phyloP scores from a whole-genome alignment of 352 stramenopile genomes.

The Globisporangium cylindrosporum region DNA sequence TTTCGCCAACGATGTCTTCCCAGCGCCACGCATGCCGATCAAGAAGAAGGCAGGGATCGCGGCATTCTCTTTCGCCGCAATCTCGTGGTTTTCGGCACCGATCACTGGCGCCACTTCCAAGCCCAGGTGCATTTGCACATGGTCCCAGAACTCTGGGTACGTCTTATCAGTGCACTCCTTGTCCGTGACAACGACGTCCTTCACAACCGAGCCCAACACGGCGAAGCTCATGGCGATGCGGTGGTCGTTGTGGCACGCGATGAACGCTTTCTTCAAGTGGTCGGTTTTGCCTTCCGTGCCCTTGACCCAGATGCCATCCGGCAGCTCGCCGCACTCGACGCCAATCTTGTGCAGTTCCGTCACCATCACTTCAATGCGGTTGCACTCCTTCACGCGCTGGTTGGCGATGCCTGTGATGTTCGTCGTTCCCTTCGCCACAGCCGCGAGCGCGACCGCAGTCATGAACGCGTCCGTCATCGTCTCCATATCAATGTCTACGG shows the following conservation, averaged over 20 bases:
- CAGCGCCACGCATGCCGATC: slow-evolving; percentile 84
- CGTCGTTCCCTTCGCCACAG: slow-evolving; percentile 94
- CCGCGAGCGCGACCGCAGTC: slow-evolving; percentile 93
- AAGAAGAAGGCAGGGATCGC: slow-evolving; percentile 62
- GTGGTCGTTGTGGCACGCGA: slow-evolving; percentile 96
- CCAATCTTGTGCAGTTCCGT: slow-evolving; percentile 95
- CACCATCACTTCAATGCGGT: slow-evolving; percentile 98
- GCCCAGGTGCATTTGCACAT: slow-evolving; percentile 62
- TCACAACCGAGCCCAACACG: slow-evolving; percentile 88
- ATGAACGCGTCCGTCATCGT: slow-evolving; percentile 98
- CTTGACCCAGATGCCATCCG: slow-evolving; percentile 79
- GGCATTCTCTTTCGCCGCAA: slow-evolving; percentile 10
- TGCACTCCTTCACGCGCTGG: slow-evolving; percentile 98
- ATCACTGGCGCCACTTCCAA: slow-evolving; percentile 53
- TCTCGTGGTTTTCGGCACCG: slow-evolving; percentile 15
- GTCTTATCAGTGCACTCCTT: slow-evolving; percentile 98
- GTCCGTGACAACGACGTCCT: slow-evolving; percentile 95
- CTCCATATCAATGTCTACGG: slow-evolving; percentile 95
- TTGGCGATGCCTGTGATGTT: slow-evolving; percentile 98
- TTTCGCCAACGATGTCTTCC: slow-evolving; percentile 80
- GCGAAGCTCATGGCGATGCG: slow-evolving; percentile 98
- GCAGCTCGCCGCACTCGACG: slow-evolving; percentile 71
- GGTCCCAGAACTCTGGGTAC: slow-evolving; percentile 96
- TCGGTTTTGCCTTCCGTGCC: slow-evolving; percentile 48
- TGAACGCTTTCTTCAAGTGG: slow-evolving; percentile 53